phyloP scores from a whole-genome alignment of 129 eudicot species.

The Flaveria linearis region DNA sequence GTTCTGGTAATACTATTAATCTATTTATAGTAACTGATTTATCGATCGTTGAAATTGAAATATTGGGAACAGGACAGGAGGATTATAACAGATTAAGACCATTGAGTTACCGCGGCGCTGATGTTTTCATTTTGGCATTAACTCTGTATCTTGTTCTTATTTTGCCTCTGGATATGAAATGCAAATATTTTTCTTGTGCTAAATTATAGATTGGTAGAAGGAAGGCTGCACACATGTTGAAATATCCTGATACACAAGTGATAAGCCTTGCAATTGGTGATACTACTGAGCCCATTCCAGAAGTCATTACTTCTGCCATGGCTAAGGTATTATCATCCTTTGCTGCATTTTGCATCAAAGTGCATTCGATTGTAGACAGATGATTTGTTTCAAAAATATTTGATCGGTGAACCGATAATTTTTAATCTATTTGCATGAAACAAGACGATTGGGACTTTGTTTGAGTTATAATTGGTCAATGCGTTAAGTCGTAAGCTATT shows the following conservation, averaged over 20 bases:
- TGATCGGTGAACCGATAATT: no score
- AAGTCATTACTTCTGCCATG: conserved; percentile 90
- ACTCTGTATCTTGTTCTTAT: neutral
- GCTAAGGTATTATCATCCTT: conserved; percentile 54
- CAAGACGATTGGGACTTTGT: no score
- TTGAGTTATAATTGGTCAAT: no score
- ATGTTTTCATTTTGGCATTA: conserved; percentile 96
- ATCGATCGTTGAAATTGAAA: conserved; percentile 17
- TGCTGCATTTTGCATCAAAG: neutral
- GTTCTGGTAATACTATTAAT: neutral
- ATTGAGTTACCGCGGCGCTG: conserved; percentile 99
- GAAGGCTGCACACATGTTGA: conserved; percentile 69
- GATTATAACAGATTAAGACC: conserved; percentile 98
- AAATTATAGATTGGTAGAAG: conserved; percentile 70
- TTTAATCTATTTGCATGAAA: no score
- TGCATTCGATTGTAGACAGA: no score
- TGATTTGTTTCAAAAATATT: no score
- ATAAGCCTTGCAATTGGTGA: conserved; percentile 95
- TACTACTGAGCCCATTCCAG: conserved; percentile 96
- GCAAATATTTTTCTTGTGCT: neutral
- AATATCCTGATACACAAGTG: conserved; percentile 87
- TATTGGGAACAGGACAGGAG: conserved; percentile 83
- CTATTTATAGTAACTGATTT: neutral
- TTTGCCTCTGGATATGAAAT: conserved; percentile 11
- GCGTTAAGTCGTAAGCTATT: no score